Percentiles rank a stretch among this genome's conserved stretches.
These are phyloP conservation scores for Boletellus sp. DNA, from an alignment of 768 basidiomycete species.

Conservation along the genomic window DNA sequence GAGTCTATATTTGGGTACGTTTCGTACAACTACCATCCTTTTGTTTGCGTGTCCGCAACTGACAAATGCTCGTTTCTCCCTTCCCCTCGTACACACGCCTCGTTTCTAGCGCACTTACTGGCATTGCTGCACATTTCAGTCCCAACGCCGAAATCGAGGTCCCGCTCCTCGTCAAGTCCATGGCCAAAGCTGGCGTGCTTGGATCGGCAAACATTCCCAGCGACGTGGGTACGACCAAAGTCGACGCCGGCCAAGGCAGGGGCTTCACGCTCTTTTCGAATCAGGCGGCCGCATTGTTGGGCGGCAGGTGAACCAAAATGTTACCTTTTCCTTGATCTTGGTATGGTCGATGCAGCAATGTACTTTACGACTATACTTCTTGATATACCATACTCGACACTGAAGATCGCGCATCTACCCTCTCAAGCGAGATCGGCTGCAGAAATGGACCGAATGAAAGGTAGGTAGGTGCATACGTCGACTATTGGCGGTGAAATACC, in stretches of 20 bases:
- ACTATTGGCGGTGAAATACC: no score
- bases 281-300: conserved; percentile 44
- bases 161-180: conserved; percentile 49
- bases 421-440: no score
- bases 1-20: conserved; percentile 47
- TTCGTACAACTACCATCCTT: no score
- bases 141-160: conserved; percentile 45
- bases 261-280: conserved; percentile 58
- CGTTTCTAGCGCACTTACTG: conserved; percentile 35
- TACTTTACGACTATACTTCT: no score
- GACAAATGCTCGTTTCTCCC: no score
- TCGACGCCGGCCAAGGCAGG: conserved; percentile 30
- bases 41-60: not conserved
- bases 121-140: conserved; percentile 36
- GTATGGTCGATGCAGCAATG: no score
- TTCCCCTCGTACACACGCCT: not conserved
- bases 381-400: no score
- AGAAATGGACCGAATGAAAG: no score
- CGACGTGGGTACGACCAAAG: conserved; percentile 39
- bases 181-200: conserved; percentile 49
- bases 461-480: no score
- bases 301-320: conserved; percentile 5
- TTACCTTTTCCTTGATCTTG: no score
- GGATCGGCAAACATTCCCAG: conserved; percentile 50
- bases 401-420: no score